A percentile compares a stretch with the other conserved stretches of the same genome.
phyloP scores from a whole-genome alignment of 352 stramenopile species.

The Phytophthora sojae region DNA sequence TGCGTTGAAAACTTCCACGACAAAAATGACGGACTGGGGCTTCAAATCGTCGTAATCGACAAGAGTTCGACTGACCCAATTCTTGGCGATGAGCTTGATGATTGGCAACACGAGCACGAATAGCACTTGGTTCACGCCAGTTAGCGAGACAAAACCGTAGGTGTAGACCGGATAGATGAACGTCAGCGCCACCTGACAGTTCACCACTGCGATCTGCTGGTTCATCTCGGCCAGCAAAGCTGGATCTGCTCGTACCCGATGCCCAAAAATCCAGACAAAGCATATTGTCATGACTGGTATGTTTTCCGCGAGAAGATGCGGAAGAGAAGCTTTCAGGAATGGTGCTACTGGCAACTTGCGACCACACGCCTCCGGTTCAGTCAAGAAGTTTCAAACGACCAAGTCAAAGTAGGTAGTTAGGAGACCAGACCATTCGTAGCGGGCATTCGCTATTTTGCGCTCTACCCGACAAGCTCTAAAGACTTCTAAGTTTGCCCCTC shows the following conservation, averaged over 20 bases:
- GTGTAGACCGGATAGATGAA: neutral
- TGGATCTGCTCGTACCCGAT: too few species aligned
- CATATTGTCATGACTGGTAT: neutral
- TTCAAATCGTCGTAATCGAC: too few species aligned
- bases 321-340: too few species aligned
- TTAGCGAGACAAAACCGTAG: neutral
- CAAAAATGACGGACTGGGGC: neutral
- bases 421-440: neutral
- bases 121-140: neutral
- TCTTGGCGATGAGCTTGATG: neutral
- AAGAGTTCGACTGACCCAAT: too few species aligned
- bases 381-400: constrained; percentile 3
- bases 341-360: too few species aligned
- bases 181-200: too few species aligned
- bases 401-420: neutral
- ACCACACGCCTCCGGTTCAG: too few species aligned
- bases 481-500: too few species aligned
- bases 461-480: constrained; percentile 3
- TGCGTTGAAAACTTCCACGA: neutral
- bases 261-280: neutral
- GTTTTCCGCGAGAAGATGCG: too few species aligned
- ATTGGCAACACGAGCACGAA: neutral
- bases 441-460: constrained; percentile 8
- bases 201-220: too few species aligned
- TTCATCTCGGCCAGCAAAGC: too few species aligned